A percentile compares a stretch with the other conserved stretches of the same genome.
These are phyloP conservation scores for Leccinum boreale DNA, from an alignment of 768 basidiomycete genomes.

Conservation along the genomic window DNA sequence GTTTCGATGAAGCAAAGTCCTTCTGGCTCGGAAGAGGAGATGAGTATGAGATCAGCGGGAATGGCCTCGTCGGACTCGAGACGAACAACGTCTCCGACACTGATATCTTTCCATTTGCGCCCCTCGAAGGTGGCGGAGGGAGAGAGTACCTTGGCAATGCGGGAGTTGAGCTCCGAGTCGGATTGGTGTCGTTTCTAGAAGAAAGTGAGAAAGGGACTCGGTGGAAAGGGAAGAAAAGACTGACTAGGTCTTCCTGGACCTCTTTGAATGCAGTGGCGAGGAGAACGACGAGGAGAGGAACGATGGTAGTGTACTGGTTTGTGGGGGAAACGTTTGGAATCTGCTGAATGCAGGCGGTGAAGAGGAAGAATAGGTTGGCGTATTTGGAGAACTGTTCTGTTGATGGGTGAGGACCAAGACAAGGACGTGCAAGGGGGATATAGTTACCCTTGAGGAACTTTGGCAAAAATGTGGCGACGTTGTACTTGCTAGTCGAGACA, in stretches of 20 bases:
- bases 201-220: conserved; percentile 9
- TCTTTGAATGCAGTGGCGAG: conserved; percentile 96
- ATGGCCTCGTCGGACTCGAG: conserved; percentile 92
- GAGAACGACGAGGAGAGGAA: conserved; percentile 81
- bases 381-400: conserved; percentile 98
- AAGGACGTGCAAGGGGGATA: background rate
- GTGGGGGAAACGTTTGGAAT: conserved; percentile 98
- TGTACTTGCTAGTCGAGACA: conserved; percentile 95
- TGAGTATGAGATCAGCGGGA: conserved; percentile 86
- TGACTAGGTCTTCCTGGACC: conserved; percentile 82
- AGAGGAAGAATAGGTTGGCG: conserved; percentile 97
- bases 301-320: conserved; percentile 92
- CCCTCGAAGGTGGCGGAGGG: conserved; percentile 60
- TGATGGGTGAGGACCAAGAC: conserved; percentile 5
- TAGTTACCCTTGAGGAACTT: conserved; percentile 88
- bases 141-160: conserved; percentile 71
- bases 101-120: conserved; percentile 85
- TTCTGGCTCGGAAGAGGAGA: conserved; percentile 93
- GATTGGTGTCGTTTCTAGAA: conserved; percentile 93
- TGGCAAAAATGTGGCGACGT: conserved; percentile 77
- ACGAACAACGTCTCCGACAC: conserved; percentile 90
- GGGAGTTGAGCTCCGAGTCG: conserved; percentile 86
- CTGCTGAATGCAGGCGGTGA: conserved; percentile 96
- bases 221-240: background rate
- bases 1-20: conserved; percentile 98